Evolutionary conservation across 176 grass and related monocot genomes (phyloP).

Genomic region (Phoenix dactylifera): DNA sequence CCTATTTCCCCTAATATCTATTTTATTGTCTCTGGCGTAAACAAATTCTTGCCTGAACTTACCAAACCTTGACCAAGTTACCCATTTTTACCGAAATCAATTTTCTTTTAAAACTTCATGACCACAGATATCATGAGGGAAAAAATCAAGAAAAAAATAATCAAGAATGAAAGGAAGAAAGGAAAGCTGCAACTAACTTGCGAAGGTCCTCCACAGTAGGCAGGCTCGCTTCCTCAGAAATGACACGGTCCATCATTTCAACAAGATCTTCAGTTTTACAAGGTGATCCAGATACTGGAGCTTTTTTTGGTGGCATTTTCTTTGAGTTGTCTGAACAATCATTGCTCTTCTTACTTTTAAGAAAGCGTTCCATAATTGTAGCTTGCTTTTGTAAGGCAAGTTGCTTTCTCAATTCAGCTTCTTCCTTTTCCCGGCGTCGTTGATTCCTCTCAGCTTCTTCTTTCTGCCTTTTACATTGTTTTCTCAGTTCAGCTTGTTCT

Average conservation of each 20-base stretch:
- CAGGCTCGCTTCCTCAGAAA: slow-evolving; percentile 41
- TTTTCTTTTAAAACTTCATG: too few species aligned
- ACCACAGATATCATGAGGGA: too few species aligned
- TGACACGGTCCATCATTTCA: slow-evolving; percentile 59
- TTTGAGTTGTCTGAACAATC: slow-evolving; percentile 31
- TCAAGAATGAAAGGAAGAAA: slow-evolving; percentile 1
- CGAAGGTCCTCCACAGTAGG: slow-evolving; percentile 35
- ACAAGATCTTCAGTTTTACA: slow-evolving; percentile 24
- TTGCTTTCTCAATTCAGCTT: slow-evolving; percentile 59
- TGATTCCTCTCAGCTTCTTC: slow-evolving; percentile 74
- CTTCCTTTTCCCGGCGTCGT: slow-evolving; percentile 73
- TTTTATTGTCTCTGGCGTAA: too few species aligned
- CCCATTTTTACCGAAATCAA: too few species aligned
- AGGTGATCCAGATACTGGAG: slow-evolving; percentile 5
- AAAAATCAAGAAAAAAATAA: neutral
- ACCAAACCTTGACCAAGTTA: too few species aligned
- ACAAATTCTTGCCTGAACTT: too few species aligned
- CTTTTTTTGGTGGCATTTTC: slow-evolving; percentile 20
- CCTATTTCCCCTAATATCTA: too few species aligned
- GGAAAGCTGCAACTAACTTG: slow-evolving; percentile 38
- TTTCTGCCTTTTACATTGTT: slow-evolving; percentile 67
- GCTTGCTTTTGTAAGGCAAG: slow-evolving; percentile 71
- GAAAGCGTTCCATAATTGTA: slow-evolving; percentile 77
- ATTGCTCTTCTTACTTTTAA: slow-evolving; percentile 60
- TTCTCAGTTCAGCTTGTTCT: slow-evolving; percentile 73